Evolutionary conservation across 176 grass and related monocot genomes (phyloP).

Genomic region (Triticum urartu): DNA sequence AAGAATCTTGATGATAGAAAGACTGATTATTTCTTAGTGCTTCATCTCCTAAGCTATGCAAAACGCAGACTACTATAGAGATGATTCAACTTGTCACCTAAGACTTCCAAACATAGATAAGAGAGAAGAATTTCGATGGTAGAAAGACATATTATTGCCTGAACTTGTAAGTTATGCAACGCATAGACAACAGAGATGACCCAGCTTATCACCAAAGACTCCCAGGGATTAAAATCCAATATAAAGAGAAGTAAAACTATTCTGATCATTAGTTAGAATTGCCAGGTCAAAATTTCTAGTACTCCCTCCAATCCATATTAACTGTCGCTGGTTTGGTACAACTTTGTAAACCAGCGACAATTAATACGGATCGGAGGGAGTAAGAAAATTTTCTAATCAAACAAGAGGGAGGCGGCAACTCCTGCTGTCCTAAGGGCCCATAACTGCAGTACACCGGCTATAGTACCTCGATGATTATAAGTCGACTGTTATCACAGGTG

Average conservation of each 20-base stretch:
- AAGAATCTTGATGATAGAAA: not conserved
- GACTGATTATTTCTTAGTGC: not conserved
- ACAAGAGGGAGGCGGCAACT: not conserved
- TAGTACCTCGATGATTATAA: no score
- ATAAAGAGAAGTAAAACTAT: not conserved
- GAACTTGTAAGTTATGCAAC: not conserved
- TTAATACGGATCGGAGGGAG: no score
- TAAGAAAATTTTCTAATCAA: not conserved
- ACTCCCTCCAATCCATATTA: no score
- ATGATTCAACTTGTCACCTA: no score
- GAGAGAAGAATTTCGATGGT: not conserved
- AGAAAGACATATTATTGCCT: slow-evolving; percentile 4
- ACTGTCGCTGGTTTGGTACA: no score
- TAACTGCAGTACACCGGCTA: not conserved
- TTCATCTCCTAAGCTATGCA: not conserved
- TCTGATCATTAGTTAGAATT: not conserved
- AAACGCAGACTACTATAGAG: not conserved
- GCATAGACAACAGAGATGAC: not conserved
- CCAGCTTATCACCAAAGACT: not conserved
- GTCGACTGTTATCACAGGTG: not conserved
- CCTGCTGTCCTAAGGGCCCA: not conserved
- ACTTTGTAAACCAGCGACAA: no score
- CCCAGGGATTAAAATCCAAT: not conserved
- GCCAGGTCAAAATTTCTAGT: no score
- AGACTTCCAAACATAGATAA: not conserved